Evolutionary conservation across 495 filamentous ascomycete species (phyloP), one percentile per base, ranked within the genome.

Genomic region (Ascobolus immersus): DNA sequence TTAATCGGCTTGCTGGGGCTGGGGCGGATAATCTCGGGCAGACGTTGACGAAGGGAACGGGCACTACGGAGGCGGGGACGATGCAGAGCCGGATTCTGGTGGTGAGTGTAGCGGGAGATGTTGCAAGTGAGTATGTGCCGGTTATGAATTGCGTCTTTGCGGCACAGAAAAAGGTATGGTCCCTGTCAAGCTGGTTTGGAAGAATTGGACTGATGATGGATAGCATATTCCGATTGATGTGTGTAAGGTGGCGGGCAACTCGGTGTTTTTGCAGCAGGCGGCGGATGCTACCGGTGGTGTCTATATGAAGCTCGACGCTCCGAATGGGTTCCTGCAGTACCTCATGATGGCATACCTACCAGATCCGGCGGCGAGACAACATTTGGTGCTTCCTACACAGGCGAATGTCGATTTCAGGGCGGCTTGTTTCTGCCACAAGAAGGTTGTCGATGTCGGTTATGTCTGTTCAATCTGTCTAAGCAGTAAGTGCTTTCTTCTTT

Each of bases 61-160:
- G 9, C 33, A 10, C 28, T 8, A 38, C 32, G 12, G 28, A 14
- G 33, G 39, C 39, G 13, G 34, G 42, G 28, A 42, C 38, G 35
- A 53, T 90, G 7, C 68, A 77, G 45, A 69, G 73, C n/a, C 75
- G 89, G 25, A 90, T 94, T 45, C 52, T 96, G 33, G 67, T 79
- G 8, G 54, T 89, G 24, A 79, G 72, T 30, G 77, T 81, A 20
- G 79, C 77, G 17, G 73, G 74, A 39, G 74, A 77, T 54, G 62
- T 80, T 4, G 71, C 84, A 0, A 65, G 73, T 20, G 82, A 93
- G 50, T 96, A 96, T 56, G 93, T 94, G 36, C 77, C 84, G 2
- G 75, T 92, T 30, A 96, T 94, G 82, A 96, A 94, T 57, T 64
- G 69, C 41, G 90, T 93, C 25, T 96, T 96, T 53, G 89, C 86